These are phyloP conservation scores for Lactarius quietus DNA, from an alignment of 768 basidiomycete genomes.

Conservation along the genomic window DNA sequence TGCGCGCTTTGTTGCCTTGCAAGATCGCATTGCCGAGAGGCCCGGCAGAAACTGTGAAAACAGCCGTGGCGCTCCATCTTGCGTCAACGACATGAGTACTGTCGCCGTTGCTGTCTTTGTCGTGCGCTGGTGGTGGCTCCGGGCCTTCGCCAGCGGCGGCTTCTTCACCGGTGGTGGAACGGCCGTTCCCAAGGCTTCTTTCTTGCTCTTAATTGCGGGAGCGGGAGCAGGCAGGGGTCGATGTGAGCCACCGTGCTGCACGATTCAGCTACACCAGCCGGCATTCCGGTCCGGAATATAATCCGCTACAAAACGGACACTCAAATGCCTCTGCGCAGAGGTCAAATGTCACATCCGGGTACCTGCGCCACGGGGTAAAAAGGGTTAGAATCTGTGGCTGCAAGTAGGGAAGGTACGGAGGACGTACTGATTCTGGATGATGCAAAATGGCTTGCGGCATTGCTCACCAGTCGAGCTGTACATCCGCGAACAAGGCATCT, in stretches of 20 bases:
- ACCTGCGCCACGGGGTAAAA: no score
- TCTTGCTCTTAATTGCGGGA: neutral
- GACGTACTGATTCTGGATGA: constrained; percentile 21
- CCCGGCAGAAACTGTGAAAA: neutral
- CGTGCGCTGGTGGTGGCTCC: no score
- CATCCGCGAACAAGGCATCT: constrained; percentile 18
- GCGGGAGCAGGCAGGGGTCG: no score
- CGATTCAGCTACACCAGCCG: constrained; percentile 20
- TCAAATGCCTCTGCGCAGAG: constrained; percentile 29
- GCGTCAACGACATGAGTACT: neutral
- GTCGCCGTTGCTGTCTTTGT: neutral
- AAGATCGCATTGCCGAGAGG: neutral
- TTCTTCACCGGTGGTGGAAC: neutral
- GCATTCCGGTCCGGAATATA: constrained; percentile 38
- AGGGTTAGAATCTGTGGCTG: no score
- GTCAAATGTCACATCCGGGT: constrained; percentile 39
- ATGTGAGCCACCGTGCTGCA: neutral
- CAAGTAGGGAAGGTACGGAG: no score
- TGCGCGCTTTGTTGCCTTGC: neutral
- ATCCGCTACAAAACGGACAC: constrained; percentile 45
- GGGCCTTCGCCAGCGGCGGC: neutral
- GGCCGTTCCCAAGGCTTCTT: neutral
- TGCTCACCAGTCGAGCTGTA: neutral
- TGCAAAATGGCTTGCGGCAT: constrained; percentile 19
- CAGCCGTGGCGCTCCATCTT: neutral